Base-by-base conservation (phyloP, 345 rosid genomes). In the Citrus sinensis region DNA sequence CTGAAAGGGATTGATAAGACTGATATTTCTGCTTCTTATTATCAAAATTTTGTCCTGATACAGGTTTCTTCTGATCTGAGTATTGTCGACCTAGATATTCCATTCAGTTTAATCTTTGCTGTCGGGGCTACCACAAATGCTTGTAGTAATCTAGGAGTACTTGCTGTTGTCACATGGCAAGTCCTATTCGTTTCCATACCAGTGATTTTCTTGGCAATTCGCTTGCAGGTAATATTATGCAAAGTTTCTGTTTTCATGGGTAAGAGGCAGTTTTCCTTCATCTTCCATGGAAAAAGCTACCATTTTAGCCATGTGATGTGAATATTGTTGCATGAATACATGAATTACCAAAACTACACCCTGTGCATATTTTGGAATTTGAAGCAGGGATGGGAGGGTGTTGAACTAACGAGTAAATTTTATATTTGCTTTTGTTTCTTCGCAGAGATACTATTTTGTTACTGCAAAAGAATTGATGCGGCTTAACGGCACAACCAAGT, bases 381-480 rank as follows among this genome's bases (percentile, higher is more conserved):
- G 74, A 24, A 29, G 32, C 9, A 13, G 16, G 37, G 34, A 5
- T 17, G 74, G 40, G 27, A 49, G 0, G 17, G 76, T 5, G 11
- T 25, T 5, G 35, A 42, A 24, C 14, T 76, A 22, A 55, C 27
- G 11, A 56, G 24, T 24, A 74, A 51, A 34, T 3, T 56, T n/a
- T 74, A 74, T 32, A 27, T 61, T 34, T 25, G 51, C 59, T 32
- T 49, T 32, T 3, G 2, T 22, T 37, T 19, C 6, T 62, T 29
- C 7, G 1, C 92, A 94, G 98, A 90, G 86, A 75, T 96, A 91
- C 79, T 96, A 96, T 80, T 92, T 90, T 75, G 82, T 94, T 49
- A 56, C 94, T 54, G 97, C 95, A 14, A 96, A 94, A 77, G 99
- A 96, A 85, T 76, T 96, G 78, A 96, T 94, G 98, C 82, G 98